Conservation (phyloP, 176 grass and related monocot species). For the bread wheat (Triticum aestivum) region DNA sequence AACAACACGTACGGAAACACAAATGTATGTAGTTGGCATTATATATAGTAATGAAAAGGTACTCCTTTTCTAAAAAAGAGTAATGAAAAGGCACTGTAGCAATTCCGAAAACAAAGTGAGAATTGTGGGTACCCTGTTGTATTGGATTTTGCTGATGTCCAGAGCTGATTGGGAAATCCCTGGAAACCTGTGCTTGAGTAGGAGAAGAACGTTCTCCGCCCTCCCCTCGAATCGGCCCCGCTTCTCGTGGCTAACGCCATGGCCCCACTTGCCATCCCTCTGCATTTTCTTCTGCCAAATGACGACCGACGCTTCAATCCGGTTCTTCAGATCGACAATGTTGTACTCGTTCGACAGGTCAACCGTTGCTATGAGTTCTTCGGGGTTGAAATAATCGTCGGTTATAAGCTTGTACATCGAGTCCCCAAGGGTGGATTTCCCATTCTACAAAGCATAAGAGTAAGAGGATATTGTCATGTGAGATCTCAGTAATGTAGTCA, state of each 20-base stretch:
- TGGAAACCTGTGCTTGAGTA: conserved; percentile 70
- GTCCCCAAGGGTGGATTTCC: conserved; percentile 73
- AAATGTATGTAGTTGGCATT: not conserved
- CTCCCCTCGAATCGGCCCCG: conserved; percentile 73
- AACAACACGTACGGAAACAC: not conserved
- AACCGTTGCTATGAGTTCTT: conserved; percentile 51
- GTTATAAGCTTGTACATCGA: conserved; percentile 74
- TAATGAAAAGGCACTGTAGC: not conserved
- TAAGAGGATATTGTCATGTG: not conserved
- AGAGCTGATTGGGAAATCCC: conserved; percentile 63
- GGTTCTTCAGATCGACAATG: conserved; percentile 77
- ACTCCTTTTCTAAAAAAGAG: not conserved
- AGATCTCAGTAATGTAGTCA: not conserved
- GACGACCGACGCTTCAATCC: conserved; percentile 69
- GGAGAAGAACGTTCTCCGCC: conserved; percentile 70
- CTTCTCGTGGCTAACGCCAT: conserved; percentile 61
- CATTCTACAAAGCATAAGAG: conserved; percentile 53
- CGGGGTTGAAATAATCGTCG: conserved; percentile 66
- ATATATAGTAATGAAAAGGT: not conserved
- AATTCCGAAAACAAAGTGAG: not conserved
- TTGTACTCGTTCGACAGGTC: conserved; percentile 65
- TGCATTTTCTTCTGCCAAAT: conserved; percentile 88
- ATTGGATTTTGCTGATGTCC: conserved; percentile 80
- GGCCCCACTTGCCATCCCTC: conserved; percentile 66
- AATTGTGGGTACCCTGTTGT: conserved; percentile 60